These are phyloP conservation scores for Hygrocybe coccinea DNA, from an alignment of 768 basidiomycete genomes.

Conservation along the genomic window DNA sequence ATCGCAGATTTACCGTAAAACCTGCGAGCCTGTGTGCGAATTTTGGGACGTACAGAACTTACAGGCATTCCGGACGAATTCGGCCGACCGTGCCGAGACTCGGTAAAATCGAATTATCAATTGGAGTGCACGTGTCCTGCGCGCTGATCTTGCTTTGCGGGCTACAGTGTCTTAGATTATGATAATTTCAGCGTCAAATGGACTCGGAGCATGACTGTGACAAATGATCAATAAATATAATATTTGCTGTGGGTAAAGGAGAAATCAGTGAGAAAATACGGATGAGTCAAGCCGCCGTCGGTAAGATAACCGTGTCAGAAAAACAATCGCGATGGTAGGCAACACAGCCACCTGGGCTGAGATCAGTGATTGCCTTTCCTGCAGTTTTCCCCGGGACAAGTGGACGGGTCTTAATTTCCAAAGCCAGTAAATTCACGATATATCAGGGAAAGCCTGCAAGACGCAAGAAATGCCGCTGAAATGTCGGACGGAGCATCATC, in stretches of 20 bases:
- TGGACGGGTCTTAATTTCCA: not conserved
- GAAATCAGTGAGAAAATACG: not conserved
- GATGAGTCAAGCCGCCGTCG: not conserved
- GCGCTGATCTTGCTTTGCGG: not conserved
- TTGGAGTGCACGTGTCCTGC: not conserved
- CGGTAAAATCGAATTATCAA: not conserved
- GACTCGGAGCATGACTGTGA: not conserved
- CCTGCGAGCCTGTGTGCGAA: not conserved
- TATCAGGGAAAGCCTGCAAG: not conserved
- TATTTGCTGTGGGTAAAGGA: not conserved
- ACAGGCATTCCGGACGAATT: not conserved
- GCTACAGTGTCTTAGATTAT: not conserved
- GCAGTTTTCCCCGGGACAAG: not conserved
- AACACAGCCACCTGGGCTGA: not conserved
- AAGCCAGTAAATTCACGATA: not conserved
- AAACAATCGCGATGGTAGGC: not conserved
- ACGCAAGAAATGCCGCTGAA: not conserved
- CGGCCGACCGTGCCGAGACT: not conserved
- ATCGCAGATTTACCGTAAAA: not conserved
- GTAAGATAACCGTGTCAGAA: not conserved
- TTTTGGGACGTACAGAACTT: not conserved
- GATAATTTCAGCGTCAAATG: not conserved
- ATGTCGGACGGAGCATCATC: not conserved
- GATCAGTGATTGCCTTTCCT: constrained; percentile 1
- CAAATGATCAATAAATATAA: not conserved